A percentile compares a stretch with the other conserved stretches of the same genome.
phyloP scores from a whole-genome alignment of 192 early-diverging fungal species.

The Dissophora ornata region DNA sequence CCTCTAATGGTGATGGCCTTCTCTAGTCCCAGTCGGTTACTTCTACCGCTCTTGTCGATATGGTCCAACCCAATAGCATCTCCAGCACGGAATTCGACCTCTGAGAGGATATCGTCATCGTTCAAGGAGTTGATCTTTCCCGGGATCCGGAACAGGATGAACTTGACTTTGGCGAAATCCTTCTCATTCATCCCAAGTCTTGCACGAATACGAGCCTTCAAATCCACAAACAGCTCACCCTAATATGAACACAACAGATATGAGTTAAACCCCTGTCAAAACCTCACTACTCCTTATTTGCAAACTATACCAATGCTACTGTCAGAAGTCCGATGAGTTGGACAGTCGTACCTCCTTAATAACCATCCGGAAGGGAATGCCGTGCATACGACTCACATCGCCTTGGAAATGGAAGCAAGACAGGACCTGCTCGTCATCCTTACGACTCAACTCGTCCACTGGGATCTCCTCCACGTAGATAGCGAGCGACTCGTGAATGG shows the following conservation, averaged over 20 bases:
- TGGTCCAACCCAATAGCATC: constrained; percentile 65
- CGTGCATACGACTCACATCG: constrained; percentile 74
- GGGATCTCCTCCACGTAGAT: constrained; percentile 73
- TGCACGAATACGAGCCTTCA: constrained; percentile 77
- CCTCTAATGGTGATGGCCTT: constrained; percentile 60
- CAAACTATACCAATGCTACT: neutral
- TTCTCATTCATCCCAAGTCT: constrained; percentile 84
- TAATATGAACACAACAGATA: constrained; percentile 9
- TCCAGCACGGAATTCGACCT: constrained; percentile 24
- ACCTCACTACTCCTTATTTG: too few relatives aligned
- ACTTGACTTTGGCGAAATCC: constrained; percentile 80
- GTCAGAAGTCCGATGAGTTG: neutral
- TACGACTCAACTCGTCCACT: constrained; percentile 56
- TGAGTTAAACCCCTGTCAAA: too few relatives aligned
- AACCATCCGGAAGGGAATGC: constrained; percentile 87
- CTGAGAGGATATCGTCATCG: constrained; percentile 48
- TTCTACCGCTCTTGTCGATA: constrained; percentile 59
- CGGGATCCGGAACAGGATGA: constrained; percentile 15
- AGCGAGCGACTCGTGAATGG: constrained; percentile 56
- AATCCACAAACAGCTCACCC: constrained; percentile 76
- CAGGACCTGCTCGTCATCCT: constrained; percentile 59
- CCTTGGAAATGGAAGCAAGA: constrained; percentile 83
- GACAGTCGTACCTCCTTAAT: constrained; percentile 56
- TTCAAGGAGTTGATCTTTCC: constrained; percentile 26
- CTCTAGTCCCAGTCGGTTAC: constrained; percentile 47